Percentiles rank a stretch among this genome's conserved stretches.
Evolutionary conservation across 2,329 filamentous ascomycete genomes (phyloP).

Genomic region (Biscogniauxia sp.): DNA sequence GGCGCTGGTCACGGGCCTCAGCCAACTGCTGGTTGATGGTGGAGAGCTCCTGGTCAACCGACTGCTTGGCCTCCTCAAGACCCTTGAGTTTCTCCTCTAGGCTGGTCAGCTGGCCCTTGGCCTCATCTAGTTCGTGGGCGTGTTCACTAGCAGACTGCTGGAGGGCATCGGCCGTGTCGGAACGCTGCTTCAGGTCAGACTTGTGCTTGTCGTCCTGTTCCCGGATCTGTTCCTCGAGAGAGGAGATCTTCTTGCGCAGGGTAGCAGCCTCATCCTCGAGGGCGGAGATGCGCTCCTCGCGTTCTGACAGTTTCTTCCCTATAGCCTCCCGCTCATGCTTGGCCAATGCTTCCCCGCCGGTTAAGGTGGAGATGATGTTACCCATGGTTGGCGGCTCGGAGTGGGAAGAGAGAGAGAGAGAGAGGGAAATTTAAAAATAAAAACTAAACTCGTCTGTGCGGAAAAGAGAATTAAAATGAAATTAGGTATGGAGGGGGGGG

Average conservation of each 20-base stretch:
- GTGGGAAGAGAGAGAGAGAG: neutral
- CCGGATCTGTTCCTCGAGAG: conserved; percentile 33
- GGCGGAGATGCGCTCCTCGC: conserved; percentile 36
- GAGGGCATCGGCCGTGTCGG: conserved; percentile 27
- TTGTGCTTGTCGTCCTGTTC: conserved; percentile 35
- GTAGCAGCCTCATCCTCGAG: conserved; percentile 37
- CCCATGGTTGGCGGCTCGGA: conserved; percentile 31
- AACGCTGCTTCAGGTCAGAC: conserved; percentile 32
- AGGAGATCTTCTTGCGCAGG: conserved; percentile 38
- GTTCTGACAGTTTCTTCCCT: conserved; percentile 40
- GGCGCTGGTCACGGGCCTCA: conserved; percentile 35
- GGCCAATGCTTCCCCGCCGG: conserved; percentile 35
- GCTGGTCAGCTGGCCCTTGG: conserved; percentile 21
- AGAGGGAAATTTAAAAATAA: no score
- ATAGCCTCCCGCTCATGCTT: conserved; percentile 33
- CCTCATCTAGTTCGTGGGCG: conserved; percentile 22
- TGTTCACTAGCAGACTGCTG: conserved; percentile 18
- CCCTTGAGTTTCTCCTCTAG: conserved; percentile 24
- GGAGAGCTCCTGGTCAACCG: conserved; percentile 32
- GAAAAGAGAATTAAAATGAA: neutral
- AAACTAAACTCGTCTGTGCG: neutral
- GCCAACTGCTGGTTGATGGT: conserved; percentile 34
- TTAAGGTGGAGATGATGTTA: conserved; percentile 40
- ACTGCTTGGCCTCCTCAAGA: conserved; percentile 22
- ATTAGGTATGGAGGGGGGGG: neutral